Evolutionary conservation across 208 protist species (phyloP).

Genomic region (Leishmania arabica): DNA sequence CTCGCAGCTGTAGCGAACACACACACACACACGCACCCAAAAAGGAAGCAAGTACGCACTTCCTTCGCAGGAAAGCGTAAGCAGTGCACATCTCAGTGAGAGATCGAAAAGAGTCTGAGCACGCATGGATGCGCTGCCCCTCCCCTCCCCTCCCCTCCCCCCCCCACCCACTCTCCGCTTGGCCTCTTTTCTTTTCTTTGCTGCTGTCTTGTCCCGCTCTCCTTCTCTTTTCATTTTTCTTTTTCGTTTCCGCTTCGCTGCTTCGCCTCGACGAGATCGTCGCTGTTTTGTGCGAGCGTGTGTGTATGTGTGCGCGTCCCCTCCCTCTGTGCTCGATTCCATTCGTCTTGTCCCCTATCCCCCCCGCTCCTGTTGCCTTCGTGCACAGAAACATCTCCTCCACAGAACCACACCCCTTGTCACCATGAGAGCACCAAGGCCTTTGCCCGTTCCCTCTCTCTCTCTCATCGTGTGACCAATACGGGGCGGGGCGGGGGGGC

Average conservation of each 20-base stretch:
- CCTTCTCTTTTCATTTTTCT: neutral
- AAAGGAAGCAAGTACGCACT: neutral
- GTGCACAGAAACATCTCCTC: neutral
- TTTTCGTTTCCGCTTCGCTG: neutral
- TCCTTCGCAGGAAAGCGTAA: neutral
- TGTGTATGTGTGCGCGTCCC: neutral
- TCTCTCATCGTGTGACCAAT: neutral
- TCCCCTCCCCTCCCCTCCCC: neutral
- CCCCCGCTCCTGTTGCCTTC: neutral
- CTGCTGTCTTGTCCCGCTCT: neutral
- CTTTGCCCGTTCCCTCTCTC: neutral
- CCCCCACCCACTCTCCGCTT: neutral
- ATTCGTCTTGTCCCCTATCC: neutral
- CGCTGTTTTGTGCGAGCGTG: neutral
- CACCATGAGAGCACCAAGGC: neutral
- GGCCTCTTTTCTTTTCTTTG: neutral
- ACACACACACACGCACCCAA: too few species aligned
- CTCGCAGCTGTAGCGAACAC: neutral
- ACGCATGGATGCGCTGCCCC: neutral
- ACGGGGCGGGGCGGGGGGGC: neutral
- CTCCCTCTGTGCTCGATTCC: neutral
- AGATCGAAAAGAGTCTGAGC: neutral
- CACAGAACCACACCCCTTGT: neutral
- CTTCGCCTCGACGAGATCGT: neutral
- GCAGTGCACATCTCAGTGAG: neutral